A percentile compares a stretch with the other conserved stretches of the same genome.
Conservation (phyloP, 78 protist genomes). For the Cavenderia fasciculata region DNA sequence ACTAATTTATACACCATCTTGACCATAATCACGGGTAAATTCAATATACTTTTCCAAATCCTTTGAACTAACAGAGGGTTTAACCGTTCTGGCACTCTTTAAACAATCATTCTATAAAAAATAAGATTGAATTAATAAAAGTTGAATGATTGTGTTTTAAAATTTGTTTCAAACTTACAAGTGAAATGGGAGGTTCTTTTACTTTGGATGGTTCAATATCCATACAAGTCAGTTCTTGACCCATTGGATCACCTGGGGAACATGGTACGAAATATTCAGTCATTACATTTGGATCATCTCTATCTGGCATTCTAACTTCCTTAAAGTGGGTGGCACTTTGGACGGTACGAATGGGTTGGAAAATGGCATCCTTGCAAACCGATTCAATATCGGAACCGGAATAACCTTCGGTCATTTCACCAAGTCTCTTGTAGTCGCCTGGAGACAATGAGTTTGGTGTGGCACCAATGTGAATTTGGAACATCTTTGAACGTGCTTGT, state of each 20-base stretch:
- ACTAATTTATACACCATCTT: constrained; percentile 66
- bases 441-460: constrained; percentile 83
- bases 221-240: constrained; percentile 84
- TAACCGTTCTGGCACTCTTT: constrained; percentile 45
- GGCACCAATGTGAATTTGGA: constrained; percentile 90
- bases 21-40: constrained; percentile 77
- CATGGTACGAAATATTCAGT: constrained; percentile 73
- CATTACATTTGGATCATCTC: constrained; percentile 77
- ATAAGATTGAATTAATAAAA: neutral
- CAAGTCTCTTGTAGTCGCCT: constrained; percentile 82
- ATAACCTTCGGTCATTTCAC: constrained; percentile 89
- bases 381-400: constrained; percentile 95
- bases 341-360: constrained; percentile 95
- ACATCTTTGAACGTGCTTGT: constrained; percentile 90
- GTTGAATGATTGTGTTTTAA: neutral
- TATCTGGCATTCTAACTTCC: constrained; percentile 63
- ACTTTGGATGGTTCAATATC: constrained; percentile 70
- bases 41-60: constrained; percentile 69
- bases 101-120: constrained; percentile 56
- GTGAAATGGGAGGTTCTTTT: constrained; percentile 50
- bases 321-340: constrained; percentile 97
- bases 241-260: constrained; percentile 83
- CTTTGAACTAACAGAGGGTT: constrained; percentile 76
- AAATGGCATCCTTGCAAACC: constrained; percentile 94
- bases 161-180: neutral